These are phyloP conservation scores for Hypoxylon sp. DNA, from an alignment of 2,329 filamentous ascomycete genomes.

Conservation along the genomic window DNA sequence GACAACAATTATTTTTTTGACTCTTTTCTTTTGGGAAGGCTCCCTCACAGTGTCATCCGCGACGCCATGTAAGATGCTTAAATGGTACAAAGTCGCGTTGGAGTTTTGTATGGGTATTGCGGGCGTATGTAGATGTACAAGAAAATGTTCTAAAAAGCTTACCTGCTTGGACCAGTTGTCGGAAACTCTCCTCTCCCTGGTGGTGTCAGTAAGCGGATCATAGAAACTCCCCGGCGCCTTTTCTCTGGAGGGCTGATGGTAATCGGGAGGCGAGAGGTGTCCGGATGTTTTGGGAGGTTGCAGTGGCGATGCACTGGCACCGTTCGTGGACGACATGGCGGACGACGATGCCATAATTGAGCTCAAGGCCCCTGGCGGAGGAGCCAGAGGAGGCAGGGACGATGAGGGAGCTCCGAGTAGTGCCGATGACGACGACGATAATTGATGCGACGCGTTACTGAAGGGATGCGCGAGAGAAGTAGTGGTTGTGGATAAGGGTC, in stretches of 20 bases:
- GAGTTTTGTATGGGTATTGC: slow-evolving; percentile 11
- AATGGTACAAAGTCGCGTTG: slow-evolving; percentile 22
- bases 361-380: slow-evolving; percentile 54
- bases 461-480: slow-evolving; percentile 50
- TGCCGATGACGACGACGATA: slow-evolving; percentile 41
- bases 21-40: slow-evolving; percentile 10
- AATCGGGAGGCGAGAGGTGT: slow-evolving; percentile 53
- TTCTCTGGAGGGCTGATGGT: slow-evolving; percentile 56
- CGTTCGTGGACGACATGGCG: slow-evolving; percentile 52
- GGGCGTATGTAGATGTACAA: slow-evolving; percentile 19
- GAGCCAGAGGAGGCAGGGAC: slow-evolving; percentile 53
- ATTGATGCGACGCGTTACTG: slow-evolving; percentile 50
- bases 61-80: slow-evolving; percentile 20
- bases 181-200: slow-evolving; percentile 57
- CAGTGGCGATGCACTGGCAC: slow-evolving; percentile 55
- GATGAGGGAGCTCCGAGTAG: slow-evolving; percentile 39
- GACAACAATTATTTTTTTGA: slow-evolving; percentile 18
- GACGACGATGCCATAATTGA: slow-evolving; percentile 55
- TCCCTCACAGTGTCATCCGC: slow-evolving; percentile 1
- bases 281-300: slow-evolving; percentile 53
- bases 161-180: slow-evolving; percentile 57
- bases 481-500: slow-evolving; percentile 40
- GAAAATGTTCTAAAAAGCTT: slow-evolving; percentile 43
- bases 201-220: slow-evolving; percentile 62
- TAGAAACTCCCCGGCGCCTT: slow-evolving; percentile 62